These are phyloP conservation scores for Rhizophlyctis rosea DNA, from an alignment of 192 early-diverging fungal genomes.

Conservation along the genomic window DNA sequence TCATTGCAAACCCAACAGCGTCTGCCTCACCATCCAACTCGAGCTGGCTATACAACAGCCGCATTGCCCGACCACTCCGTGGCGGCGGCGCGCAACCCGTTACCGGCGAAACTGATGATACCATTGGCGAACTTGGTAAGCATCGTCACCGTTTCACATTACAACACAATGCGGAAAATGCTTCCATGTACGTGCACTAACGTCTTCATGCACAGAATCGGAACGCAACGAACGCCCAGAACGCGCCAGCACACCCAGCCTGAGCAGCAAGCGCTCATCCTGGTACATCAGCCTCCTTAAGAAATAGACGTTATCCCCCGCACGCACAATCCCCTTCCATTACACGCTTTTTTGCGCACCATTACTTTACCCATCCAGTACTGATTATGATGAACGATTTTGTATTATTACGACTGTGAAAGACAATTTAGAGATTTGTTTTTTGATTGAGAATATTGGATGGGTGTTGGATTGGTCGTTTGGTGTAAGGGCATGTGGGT, in stretches of 20 bases:
- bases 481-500: too few relatives aligned
- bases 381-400: too few relatives aligned
- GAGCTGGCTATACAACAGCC: conserved; percentile 62
- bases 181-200: not conserved
- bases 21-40: conserved; percentile 27
- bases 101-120: conserved; percentile 37
- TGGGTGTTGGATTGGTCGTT: too few relatives aligned
- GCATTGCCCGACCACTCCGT: conserved; percentile 89
- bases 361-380: too few relatives aligned
- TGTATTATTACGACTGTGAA: too few relatives aligned
- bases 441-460: too few relatives aligned
- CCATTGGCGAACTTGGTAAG: not conserved
- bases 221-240: conserved; percentile 17
- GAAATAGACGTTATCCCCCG: conserved; percentile 23
- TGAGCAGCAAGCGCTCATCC: conserved; percentile 38
- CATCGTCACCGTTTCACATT: not conserved
- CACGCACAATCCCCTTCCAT: too few relatives aligned
- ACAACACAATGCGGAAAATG: not conserved
- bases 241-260: conserved; percentile 1
- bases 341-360: too few relatives aligned
- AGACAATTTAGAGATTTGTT: too few relatives aligned
- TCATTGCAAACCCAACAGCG: not conserved
- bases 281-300: conserved; percentile 62
- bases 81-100: conserved; percentile 62
- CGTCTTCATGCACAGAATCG: not conserved